These are phyloP conservation scores for Daldinia loculata DNA, from an alignment of 495 filamentous ascomycete genomes.

Conservation along the genomic window DNA sequence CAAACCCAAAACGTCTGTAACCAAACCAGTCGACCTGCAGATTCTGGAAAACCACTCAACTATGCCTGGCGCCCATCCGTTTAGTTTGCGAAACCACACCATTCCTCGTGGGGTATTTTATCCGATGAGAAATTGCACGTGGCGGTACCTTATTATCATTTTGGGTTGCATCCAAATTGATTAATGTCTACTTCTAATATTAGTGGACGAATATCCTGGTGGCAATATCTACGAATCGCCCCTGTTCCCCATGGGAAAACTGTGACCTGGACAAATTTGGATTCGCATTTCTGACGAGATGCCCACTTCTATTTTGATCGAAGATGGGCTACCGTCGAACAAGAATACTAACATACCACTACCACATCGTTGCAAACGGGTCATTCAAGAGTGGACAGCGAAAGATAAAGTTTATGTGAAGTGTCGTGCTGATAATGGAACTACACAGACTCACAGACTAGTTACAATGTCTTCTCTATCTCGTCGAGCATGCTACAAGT, in stretches of 20 bases:
- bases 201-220: slow-evolving; percentile 1
- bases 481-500: slow-evolving; percentile 99
- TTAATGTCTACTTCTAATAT: background rate
- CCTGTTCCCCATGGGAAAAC: background rate
- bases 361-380: slow-evolving; percentile 49
- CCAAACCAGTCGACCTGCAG: slow-evolving; percentile 34
- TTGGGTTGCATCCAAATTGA: slow-evolving; percentile 29
- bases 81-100: slow-evolving; percentile 20
- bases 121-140: slow-evolving; percentile 36
- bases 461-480: slow-evolving; percentile 87
- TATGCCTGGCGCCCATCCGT: slow-evolving; percentile 8
- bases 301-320: slow-evolving; percentile 14
- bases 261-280: background rate
- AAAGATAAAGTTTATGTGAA: slow-evolving; percentile 47
- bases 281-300: background rate
- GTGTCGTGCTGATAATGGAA: slow-evolving; percentile 50
- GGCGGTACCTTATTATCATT: slow-evolving; percentile 32
- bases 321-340: slow-evolving; percentile 41
- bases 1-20: slow-evolving; percentile 32
- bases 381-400: slow-evolving; percentile 45
- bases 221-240: slow-evolving; percentile 8
- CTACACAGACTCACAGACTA: slow-evolving; percentile 50
- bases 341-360: slow-evolving; percentile 20
- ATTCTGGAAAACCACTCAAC: slow-evolving; percentile 38
- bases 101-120: slow-evolving; percentile 41